Conservation (phyloP, 2,329 filamentous ascomycete species). For the Setomelanomma holmii region DNA sequence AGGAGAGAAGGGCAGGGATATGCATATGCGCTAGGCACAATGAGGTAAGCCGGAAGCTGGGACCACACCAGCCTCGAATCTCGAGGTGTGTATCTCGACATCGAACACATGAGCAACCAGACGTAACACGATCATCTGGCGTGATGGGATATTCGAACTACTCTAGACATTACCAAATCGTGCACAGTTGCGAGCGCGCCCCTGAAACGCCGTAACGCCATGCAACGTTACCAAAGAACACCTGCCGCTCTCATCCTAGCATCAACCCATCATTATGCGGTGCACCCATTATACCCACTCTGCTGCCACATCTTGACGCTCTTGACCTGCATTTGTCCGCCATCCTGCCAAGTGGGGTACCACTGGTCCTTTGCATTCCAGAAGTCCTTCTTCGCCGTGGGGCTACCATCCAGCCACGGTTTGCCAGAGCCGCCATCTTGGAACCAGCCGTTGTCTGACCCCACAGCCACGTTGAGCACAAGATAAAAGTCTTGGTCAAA, state of each 20-base stretch:
- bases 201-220: neutral
- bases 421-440: slow-evolving; percentile 74
- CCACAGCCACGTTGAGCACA: slow-evolving; percentile 77
- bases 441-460: slow-evolving; percentile 85
- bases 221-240: neutral
- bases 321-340: slow-evolving; percentile 71
- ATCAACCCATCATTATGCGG: slow-evolving; percentile 12
- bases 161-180: neutral
- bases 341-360: slow-evolving; percentile 72
- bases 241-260: neutral
- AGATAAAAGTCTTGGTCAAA: slow-evolving; percentile 81
- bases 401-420: slow-evolving; percentile 77
- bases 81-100: neutral
- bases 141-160: neutral
- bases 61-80: no score
- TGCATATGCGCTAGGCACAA: neutral
- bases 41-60: neutral
- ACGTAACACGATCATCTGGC: neutral
- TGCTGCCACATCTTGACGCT: slow-evolving; percentile 67
- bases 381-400: slow-evolving; percentile 75
- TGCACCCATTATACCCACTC: slow-evolving; percentile 56
- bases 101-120: neutral
- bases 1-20: neutral
- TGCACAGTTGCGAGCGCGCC: neutral
- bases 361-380: slow-evolving; percentile 72